These are phyloP conservation scores for Solanum peruvianum DNA, from an alignment of 257 asterid genomes.

Conservation along the genomic window DNA sequence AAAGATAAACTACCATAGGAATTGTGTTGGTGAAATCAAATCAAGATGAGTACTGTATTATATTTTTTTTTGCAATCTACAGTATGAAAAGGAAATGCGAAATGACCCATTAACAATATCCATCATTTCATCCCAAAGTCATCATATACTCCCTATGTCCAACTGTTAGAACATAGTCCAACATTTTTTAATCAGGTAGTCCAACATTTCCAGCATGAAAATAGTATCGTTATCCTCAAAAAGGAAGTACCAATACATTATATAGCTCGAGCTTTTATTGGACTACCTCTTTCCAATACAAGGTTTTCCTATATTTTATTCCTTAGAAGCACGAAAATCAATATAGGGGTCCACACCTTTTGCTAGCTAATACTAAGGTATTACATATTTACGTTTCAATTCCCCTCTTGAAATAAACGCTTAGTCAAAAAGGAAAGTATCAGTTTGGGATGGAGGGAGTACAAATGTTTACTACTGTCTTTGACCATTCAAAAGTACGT, in stretches of 20 bases:
- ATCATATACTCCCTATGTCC: background rate
- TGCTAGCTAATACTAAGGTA: background rate
- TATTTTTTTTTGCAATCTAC: background rate
- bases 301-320: background rate
- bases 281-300: background rate
- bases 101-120: background rate
- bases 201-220: background rate
- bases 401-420: background rate
- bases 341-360: background rate
- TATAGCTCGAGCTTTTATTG: background rate
- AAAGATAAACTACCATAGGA: background rate
- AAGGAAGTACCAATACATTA: background rate
- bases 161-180: background rate
- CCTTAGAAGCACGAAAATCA: background rate
- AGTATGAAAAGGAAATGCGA: background rate
- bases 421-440: background rate
- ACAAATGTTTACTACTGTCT: background rate
- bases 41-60: background rate
- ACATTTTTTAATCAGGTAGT: background rate
- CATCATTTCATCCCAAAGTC: background rate
- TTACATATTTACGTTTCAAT: background rate
- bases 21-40: background rate
- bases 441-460: background rate
- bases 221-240: background rate
- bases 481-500: background rate